These are phyloP conservation scores for Cryptomeria japonica DNA, from an alignment of 75 land plant genomes.

Conservation along the genomic window DNA sequence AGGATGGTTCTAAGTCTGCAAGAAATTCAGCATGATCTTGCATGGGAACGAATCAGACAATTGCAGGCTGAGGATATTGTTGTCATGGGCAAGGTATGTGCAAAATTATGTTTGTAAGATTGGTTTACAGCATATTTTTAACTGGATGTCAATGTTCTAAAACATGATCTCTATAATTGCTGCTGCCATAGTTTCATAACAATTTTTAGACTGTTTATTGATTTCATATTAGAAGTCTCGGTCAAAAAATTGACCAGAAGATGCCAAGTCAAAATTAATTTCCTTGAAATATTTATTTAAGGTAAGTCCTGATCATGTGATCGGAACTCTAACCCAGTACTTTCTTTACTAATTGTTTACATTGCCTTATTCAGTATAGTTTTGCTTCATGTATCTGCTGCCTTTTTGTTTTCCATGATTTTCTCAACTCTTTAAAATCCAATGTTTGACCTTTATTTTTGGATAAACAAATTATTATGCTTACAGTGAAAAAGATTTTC, in stretches of 20 bases:
- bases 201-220: not conserved
- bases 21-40: conserved; percentile 67
- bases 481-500: no score
- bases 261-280: not conserved
- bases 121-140: not conserved
- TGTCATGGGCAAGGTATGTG: conserved; percentile 74
- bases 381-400: not conserved
- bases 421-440: not conserved
- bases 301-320: not conserved
- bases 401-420: not conserved
- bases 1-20: conserved; percentile 74
- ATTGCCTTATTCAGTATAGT: not conserved
- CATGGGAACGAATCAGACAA: conserved; percentile 93
- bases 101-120: not conserved
- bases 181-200: not conserved
- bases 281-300: not conserved
- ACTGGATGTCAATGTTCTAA: not conserved
- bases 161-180: not conserved
- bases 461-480: no score
- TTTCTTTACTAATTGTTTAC: not conserved
- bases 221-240: not conserved
- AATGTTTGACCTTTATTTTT: not conserved
- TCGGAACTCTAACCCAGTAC: not conserved
- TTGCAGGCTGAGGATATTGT: conserved; percentile 87
- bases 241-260: not conserved